Evolutionary conservation across 768 basidiomycete genomes (phyloP), one percentile per base, ranked within the genome.

Genomic region (Mycena alexandri): DNA sequence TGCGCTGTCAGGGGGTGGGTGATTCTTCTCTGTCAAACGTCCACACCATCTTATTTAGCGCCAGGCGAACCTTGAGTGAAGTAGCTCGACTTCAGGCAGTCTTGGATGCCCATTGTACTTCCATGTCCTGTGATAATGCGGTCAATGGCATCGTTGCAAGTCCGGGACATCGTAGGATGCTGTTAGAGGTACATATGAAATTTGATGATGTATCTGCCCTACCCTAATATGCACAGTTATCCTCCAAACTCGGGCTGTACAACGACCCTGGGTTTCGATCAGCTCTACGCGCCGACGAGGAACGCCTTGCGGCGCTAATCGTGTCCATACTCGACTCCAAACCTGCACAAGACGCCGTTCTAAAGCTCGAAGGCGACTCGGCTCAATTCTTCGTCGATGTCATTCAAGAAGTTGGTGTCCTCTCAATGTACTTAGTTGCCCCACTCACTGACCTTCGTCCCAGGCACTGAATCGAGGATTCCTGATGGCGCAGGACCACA

Each of bases 301-400:
- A 61, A 34, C 58, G 42, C 13, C 54, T 66, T 42, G 65, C 65
- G 10, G 29, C 44, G 25, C 22, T 36, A 16, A 53, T 66, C 21
- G 51, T 52, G 4, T 52, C 58, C 9, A 54, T 60, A 8, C 33
- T 66, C 12, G 8, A 55, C 5, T 66, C 65, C 3, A 25, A 65
- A 44, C 43, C 41, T 16, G 57, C n/a, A 1, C 44, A 53, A 21
- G 44, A 48, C 2, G 24, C 17, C 19, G 52, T 55, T 19, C 59
- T 66, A n/a, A 16, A 12, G 17, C 58, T 66, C 21, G 52, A 60
- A 19, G 52, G 65, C 6, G 43, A 60, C 16, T 41, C 52, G 7
- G 65, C 65, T 0, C 65, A 66, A 24, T 53, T 22, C 48, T 44
- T 66, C 16, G 36, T 66, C 33, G 65, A 66, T 24, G 65, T 61